Evolutionary conservation across 2,329 filamentous ascomycete genomes (phyloP), one percentile per base, ranked within the genome.

Genomic region (Paracorniculantispora psalliotae): DNA sequence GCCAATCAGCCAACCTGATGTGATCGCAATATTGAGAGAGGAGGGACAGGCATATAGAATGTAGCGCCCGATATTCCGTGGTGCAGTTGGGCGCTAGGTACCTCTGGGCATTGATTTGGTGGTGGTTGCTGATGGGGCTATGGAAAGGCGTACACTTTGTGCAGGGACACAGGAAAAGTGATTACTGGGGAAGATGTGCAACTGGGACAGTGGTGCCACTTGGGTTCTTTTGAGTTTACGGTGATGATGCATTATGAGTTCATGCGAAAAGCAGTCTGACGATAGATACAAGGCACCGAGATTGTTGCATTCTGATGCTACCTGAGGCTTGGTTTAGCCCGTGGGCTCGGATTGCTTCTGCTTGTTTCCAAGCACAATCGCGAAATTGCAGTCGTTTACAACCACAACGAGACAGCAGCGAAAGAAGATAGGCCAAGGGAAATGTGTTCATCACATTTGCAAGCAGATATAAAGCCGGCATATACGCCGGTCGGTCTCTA

Each of bases 401-500:
- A 48, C 21, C 54, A 49, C 54, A 55, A 56, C 26, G 35, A 52
- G 30, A 23, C 30, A 50, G 23, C 49, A 52, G 39, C 26, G 21
- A 33, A 49, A 44, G 10, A 60, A 60, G 59, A 56, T 60, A 57
- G 57, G 57, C 57, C 50, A 54, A 59, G 43, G 54, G 53, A 57
- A 59, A 59, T 59, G 66, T 65, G 64, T 65, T 63, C 69, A 68
- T 76, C 74, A 76, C 73, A 72, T 73, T 72, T 64, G 55, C 65
- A 61, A 66, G 64, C 66, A 68, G 67, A 68, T 69, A 70, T 72
- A 69, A 71, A 70, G 84, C 84, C 84, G 85, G 85, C 84, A 82
- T 76, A 69, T 67, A 70, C 71, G 84, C 85, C 85, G 84, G 84
- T 88, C 85, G 85, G 85, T 83, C 85, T 88, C 84, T 87, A 74